Percentiles rank a stretch among this genome's conserved stretches.
These are phyloP conservation scores for Candida palmyrensis DNA, from an alignment of 805 yeast genomes.

Conservation along the genomic window DNA sequence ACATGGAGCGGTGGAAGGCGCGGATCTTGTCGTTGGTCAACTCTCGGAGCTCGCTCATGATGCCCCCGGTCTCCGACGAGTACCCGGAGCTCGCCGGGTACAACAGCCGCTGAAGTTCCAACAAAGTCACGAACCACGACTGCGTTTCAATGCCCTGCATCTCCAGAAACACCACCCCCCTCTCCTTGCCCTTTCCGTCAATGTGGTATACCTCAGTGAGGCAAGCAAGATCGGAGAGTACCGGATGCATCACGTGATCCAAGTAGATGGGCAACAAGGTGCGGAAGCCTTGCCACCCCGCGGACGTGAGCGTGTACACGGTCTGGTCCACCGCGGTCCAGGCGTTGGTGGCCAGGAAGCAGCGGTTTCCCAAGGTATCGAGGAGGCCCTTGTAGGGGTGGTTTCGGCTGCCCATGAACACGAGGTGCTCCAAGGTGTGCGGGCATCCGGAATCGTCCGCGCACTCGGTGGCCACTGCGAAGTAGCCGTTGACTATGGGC, in stretches of 20 bases:
- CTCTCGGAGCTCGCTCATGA: constrained; percentile 67
- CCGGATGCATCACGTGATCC: constrained; percentile 82
- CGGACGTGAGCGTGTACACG: constrained; percentile 83
- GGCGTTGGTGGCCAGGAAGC: constrained; percentile 86
- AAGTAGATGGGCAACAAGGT: constrained; percentile 80
- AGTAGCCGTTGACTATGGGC: constrained; percentile 88
- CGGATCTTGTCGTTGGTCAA: constrained; percentile 71
- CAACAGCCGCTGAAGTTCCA: constrained; percentile 55
- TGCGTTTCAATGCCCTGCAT: constrained; percentile 92
- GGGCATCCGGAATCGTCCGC: constrained; percentile 87
- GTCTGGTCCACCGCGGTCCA: constrained; percentile 98
- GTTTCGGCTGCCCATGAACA: constrained; percentile 88
- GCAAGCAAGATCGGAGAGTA: constrained; percentile 85
- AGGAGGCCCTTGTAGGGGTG: constrained; percentile 89
- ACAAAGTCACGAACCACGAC: constrained; percentile 59
- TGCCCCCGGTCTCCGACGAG: constrained; percentile 91
- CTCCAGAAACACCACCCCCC: constrained; percentile 95
- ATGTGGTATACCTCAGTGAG: constrained; percentile 92
- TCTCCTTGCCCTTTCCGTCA: constrained; percentile 85
- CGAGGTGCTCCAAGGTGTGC: constrained; percentile 89
- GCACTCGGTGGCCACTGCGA: constrained; percentile 94
- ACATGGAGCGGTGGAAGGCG: constrained; percentile 63
- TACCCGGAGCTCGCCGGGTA: constrained; percentile 68
- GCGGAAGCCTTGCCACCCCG: constrained; percentile 95
- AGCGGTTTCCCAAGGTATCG: constrained; percentile 79